Conservation (phyloP, 352 stramenopile species). For the Peronospora belbahrii region DNA sequence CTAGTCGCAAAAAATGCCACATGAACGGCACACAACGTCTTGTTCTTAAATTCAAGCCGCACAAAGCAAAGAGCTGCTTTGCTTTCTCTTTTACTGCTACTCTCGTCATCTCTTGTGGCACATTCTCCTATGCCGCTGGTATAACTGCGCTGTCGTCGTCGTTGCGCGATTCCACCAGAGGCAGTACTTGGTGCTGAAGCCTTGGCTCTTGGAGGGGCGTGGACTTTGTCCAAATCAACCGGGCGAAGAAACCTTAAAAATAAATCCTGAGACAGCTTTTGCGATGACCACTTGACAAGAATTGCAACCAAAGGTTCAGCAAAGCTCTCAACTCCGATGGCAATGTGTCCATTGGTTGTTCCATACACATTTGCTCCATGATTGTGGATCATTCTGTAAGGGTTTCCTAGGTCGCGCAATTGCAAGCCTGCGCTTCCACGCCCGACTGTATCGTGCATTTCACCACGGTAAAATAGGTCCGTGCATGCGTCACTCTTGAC, state of each 20-base stretch:
- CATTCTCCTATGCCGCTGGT: constrained; percentile 22
- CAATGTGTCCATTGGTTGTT: constrained; percentile 15
- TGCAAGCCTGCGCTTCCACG: constrained; percentile 21
- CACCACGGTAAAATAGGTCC: constrained; percentile 57
- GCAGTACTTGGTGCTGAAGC: constrained; percentile 12
- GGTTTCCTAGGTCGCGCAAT: constrained; percentile 14
- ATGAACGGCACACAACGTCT: constrained; percentile 68
- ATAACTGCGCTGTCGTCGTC: constrained; percentile 31
- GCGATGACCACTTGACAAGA: constrained; percentile 71
- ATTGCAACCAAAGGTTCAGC: constrained; percentile 45
- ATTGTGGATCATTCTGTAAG: constrained; percentile 27
- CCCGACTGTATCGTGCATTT: constrained; percentile 29
- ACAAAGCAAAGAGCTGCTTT: constrained; percentile 76
- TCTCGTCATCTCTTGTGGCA: constrained; percentile 10
- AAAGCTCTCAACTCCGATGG: constrained; percentile 49
- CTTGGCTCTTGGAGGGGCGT: constrained; percentile 16
- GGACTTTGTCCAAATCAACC: constrained; percentile 18
- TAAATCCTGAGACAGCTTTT: constrained; percentile 67
- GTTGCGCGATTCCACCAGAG: constrained; percentile 25
- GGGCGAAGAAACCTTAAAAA: constrained; percentile 72
- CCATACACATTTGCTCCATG: constrained; percentile 33
- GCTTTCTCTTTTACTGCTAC: constrained; percentile 22
- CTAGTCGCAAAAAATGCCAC: constrained; percentile 83
- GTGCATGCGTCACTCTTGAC: constrained; percentile 57
- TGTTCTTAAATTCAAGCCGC: constrained; percentile 71